Evolutionary conservation across 768 basidiomycete genomes (phyloP).

Genomic region (Tulasnella sp.): DNA sequence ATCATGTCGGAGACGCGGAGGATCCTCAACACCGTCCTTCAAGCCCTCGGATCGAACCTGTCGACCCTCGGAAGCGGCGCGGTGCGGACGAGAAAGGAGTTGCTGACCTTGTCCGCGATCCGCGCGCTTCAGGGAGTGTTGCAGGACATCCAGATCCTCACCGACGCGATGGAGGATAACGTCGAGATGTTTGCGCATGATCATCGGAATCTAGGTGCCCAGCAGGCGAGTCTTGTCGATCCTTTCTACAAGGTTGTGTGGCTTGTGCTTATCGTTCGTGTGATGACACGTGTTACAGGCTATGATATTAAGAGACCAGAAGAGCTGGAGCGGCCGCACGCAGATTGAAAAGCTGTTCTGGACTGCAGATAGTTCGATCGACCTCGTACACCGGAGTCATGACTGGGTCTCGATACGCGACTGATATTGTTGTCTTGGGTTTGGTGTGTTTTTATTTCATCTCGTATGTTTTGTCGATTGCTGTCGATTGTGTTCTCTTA

Average conservation of each 20-base stretch:
- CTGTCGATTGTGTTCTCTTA: too few relatives aligned
- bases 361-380: conserved; percentile 82
- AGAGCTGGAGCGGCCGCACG: conserved; percentile 86
- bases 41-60: conserved; percentile 65
- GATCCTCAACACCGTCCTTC: conserved; percentile 82
- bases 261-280: conserved; percentile 1
- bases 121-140: conserved; percentile 74
- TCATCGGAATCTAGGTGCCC: conserved; percentile 90
- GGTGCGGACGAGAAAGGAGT: conserved; percentile 66
- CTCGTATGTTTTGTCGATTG: too few relatives aligned
- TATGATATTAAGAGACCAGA: conserved; percentile 91
- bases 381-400: conserved; percentile 69
- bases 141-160: conserved; percentile 74
- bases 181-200: conserved; percentile 86
- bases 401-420: conserved; percentile 57
- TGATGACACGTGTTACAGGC: conserved; percentile 40
- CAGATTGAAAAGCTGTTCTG: conserved; percentile 88
- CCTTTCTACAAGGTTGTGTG: not conserved
- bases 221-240: conserved; percentile 52
- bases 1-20: conserved; percentile 84
- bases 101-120: conserved; percentile 57
- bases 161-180: conserved; percentile 83
- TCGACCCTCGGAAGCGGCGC: conserved; percentile 43
- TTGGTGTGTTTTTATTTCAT: too few relatives aligned
- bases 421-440: not conserved